Evolutionary conservation across 2,329 filamentous ascomycete genomes (phyloP), one percentile per base, ranked within the genome.

Genomic region (Cladophialophora immunda): DNA sequence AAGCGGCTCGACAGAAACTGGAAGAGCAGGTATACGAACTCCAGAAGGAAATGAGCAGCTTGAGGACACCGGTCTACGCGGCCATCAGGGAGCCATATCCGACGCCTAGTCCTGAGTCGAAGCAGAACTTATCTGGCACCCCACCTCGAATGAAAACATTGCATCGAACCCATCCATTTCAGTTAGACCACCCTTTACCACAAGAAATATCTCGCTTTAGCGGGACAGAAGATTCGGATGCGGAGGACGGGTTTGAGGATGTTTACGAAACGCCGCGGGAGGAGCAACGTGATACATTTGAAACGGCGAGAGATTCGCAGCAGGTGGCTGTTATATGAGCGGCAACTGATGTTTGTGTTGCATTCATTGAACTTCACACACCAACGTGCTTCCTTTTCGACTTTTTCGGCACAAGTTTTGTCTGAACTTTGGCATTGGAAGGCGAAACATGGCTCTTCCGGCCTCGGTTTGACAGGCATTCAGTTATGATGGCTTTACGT

Each of bases 21-120:
- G 82, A 84, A 70, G 74, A 74, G 36, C 80, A 84, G 70, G 76
- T 84, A 2, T 72, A 76, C 6, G 71, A 76, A 36, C 73, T 84
- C 4, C 80, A 81, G 47, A 77, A 79, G 50, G 79, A 82, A 57
- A 53, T 74, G 19, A 68, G 73, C n/a, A 65, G 53, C 41, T 57
- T 73, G n/a, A 59, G 64, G 38, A 64, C 64, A 41, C 71, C 72
- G 30, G 57, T 72, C 27, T 72, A 68, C 41, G 71, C 71, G 15
- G 65, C 70, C 5, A 71, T 70, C 27, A 52, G 70, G 52, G 69
- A 70, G 61, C 56, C 71, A 34, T 70, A 71, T 47, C 69, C 69
- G 1, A 69, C 70, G 27, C 69, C 69, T 2, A 72, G 68, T 63
- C 70, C 69, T 13, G 66, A 68, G 25, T 69, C 65, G 4, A 62